Conservation (phyloP, 2,329 filamentous ascomycete species). For the Torrubiellomyces zombiae region DNA sequence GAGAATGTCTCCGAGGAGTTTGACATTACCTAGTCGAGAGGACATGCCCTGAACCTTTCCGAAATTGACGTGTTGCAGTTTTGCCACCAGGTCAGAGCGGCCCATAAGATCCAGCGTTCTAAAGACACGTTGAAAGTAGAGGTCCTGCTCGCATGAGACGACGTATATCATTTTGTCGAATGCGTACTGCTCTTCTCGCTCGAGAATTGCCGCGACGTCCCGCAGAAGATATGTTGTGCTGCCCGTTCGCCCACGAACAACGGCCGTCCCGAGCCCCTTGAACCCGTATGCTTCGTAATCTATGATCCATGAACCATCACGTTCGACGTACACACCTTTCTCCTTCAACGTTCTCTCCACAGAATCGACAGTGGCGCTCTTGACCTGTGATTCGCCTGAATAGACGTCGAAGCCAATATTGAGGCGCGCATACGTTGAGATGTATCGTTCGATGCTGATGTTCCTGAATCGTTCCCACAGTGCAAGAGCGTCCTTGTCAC, state of each 20-base stretch:
- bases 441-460: slow-evolving; percentile 39
- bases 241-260: slow-evolving; percentile 46
- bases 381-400: slow-evolving; percentile 47
- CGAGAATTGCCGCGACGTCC: slow-evolving; percentile 49
- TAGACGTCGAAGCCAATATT: slow-evolving; percentile 48
- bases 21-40: slow-evolving; percentile 28
- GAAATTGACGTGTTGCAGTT: slow-evolving; percentile 24
- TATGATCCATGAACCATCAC: slow-evolving; percentile 49
- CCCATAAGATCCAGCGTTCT: slow-evolving; percentile 16
- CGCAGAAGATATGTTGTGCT: slow-evolving; percentile 53
- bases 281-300: slow-evolving; percentile 50
- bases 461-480: slow-evolving; percentile 39
- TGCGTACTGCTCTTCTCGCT: slow-evolving; percentile 22
- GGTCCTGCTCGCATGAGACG: slow-evolving; percentile 18
- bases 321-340: slow-evolving; percentile 41
- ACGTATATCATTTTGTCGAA: slow-evolving; percentile 25
- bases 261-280: slow-evolving; percentile 50
- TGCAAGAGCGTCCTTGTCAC: slow-evolving; percentile 32
- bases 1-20: slow-evolving; percentile 40
- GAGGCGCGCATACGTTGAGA: slow-evolving; percentile 39
- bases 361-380: slow-evolving; percentile 32
- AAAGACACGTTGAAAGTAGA: slow-evolving; percentile 16
- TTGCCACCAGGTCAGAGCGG: slow-evolving; percentile 10
- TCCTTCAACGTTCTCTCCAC: slow-evolving; percentile 41
- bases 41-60: slow-evolving; percentile 28